phyloP scores from a whole-genome alignment of 805 yeast species.

The Ascoidea tarda region DNA sequence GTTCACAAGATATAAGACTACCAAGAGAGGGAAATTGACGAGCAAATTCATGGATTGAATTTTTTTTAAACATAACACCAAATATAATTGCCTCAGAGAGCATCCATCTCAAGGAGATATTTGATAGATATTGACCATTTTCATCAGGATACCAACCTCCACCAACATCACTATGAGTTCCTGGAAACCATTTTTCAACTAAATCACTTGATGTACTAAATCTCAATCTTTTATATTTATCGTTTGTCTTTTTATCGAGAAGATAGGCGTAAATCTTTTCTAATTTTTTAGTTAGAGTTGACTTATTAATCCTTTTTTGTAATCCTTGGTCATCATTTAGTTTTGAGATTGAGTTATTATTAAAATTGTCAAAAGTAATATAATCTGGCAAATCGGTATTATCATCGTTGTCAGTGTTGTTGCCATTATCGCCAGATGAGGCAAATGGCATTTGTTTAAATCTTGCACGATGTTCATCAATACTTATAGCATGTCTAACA shows the following conservation, averaged over 20 bases:
- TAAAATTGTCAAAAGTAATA: conserved; percentile 1
- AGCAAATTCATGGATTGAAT: conserved; percentile 26
- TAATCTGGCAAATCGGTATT: conserved; percentile 1
- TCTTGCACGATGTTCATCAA: conserved; percentile 54
- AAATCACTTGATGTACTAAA: conserved; percentile 17
- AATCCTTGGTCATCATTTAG: background rate
- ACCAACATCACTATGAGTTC: conserved; percentile 57
- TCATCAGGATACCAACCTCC: conserved; percentile 46
- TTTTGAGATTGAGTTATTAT: background rate
- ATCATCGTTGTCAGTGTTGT: background rate
- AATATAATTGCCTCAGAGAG: conserved; percentile 33
- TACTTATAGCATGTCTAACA: conserved; percentile 51
- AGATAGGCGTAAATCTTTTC: background rate
- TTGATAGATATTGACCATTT: conserved; percentile 29
- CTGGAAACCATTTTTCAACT: conserved; percentile 53
- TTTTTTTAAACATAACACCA: conserved; percentile 33
- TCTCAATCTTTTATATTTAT: background rate
- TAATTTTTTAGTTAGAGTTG: background rate
- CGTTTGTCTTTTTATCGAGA: background rate
- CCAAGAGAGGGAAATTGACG: conserved; percentile 23
- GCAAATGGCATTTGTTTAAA: conserved; percentile 42
- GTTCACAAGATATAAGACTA: conserved; percentile 33
- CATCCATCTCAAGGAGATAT: conserved; percentile 49
- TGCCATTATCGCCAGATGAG: conserved; percentile 17
- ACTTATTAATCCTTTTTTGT: background rate